Conservation (phyloP, 2,329 filamentous ascomycete species). For the Alternaria sp. region DNA sequence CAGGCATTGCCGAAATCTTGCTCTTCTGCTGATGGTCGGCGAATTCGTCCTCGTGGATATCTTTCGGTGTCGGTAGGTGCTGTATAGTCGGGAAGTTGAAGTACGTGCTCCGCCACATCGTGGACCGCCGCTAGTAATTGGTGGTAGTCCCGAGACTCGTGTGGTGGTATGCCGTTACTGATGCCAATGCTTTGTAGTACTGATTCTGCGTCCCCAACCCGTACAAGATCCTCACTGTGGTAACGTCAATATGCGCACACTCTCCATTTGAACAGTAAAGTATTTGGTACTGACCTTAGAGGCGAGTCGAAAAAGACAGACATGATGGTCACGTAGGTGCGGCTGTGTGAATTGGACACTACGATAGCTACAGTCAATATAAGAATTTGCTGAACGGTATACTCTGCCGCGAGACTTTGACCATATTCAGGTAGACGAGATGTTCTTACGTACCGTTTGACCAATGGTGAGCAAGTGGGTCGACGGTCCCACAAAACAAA, state of each 20-base stretch:
- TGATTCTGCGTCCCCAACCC: constrained; percentile 31
- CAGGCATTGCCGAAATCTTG: constrained; percentile 56
- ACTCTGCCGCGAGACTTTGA: not conserved
- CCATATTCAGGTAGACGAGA: not conserved
- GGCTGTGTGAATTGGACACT: not conserved
- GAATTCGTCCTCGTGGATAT: constrained; percentile 56
- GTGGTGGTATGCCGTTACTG: constrained; percentile 34
- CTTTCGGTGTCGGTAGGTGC: constrained; percentile 49
- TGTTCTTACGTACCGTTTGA: constrained; percentile 15
- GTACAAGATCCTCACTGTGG: constrained; percentile 28
- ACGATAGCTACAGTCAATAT: not conserved
- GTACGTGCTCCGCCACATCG: constrained; percentile 57
- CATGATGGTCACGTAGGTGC: constrained; percentile 15
- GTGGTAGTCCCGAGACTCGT: constrained; percentile 55
- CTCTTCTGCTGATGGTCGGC: constrained; percentile 40
- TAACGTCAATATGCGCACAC: not conserved
- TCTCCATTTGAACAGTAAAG: too few species aligned
- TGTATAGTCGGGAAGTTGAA: constrained; percentile 56
- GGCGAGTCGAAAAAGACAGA: constrained; percentile 40
- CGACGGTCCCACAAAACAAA: constrained; percentile 3
- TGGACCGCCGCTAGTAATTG: constrained; percentile 59
- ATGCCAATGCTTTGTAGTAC: constrained; percentile 31
- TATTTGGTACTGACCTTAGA: constrained; percentile 20
- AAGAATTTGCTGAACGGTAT: not conserved
- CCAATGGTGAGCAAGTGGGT: constrained; percentile 9